A percentile compares a stretch with the other conserved stretches of the same genome.
These are phyloP conservation scores for Carex littledalei DNA, from an alignment of 176 grass and related monocot species.

Conservation along the genomic window DNA sequence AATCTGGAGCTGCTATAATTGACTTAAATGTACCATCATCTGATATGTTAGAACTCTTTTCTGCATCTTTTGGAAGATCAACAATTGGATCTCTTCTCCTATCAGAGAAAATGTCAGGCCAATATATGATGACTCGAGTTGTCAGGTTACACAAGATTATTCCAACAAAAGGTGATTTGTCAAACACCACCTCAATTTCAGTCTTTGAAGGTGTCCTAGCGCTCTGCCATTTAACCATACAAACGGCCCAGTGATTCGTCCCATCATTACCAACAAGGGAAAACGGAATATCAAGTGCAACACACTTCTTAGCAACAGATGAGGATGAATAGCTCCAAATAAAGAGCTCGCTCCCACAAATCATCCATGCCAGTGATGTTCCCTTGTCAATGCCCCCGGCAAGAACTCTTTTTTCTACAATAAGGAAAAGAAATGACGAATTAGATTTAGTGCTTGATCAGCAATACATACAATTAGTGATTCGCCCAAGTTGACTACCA, in stretches of 20 bases:
- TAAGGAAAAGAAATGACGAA: background rate
- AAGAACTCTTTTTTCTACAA: conserved; percentile 59
- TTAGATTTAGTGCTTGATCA: conserved; percentile 10
- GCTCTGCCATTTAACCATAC: conserved; percentile 53
- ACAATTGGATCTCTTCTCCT: conserved; percentile 42
- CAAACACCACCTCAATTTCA: conserved; percentile 30
- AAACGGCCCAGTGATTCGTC: conserved; percentile 54
- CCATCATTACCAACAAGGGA: conserved; percentile 40
- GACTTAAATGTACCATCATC: conserved; percentile 49
- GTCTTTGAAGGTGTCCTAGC: conserved; percentile 23
- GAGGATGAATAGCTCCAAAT: conserved; percentile 72
- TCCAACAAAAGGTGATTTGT: conserved; percentile 48
- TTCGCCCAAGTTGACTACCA: background rate
- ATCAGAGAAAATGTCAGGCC: conserved; percentile 72
- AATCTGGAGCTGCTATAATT: conserved; percentile 53
- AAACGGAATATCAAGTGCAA: conserved; percentile 64
- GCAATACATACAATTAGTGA: background rate
- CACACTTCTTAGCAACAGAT: conserved; percentile 62
- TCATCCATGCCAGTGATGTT: conserved; percentile 81
- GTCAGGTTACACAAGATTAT: conserved; percentile 63
- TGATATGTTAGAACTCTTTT: conserved; percentile 29
- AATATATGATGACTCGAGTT: conserved; percentile 62
- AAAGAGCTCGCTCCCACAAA: conserved; percentile 76
- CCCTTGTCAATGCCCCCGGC: conserved; percentile 75
- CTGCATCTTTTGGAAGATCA: conserved; percentile 18